Percentiles rank a stretch among this genome's conserved stretches.
Conservation (phyloP, 495 filamentous ascomycete species). For the Neurospora sp. region DNA sequence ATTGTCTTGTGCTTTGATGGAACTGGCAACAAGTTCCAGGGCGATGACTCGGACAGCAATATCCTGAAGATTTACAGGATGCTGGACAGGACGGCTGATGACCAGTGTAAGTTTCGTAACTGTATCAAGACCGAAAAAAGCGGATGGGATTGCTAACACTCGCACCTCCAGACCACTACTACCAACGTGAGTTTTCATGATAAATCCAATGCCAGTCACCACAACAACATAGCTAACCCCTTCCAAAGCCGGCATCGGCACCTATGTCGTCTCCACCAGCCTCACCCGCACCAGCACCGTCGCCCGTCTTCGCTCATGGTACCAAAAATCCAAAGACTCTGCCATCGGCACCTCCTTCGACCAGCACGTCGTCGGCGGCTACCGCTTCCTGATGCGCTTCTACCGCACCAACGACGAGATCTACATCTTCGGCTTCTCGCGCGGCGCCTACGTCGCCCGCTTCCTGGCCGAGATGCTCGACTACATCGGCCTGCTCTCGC, state of each 20-base stretch:
- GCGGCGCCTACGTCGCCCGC: slow-evolving; percentile 78
- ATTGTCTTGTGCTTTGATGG: slow-evolving; percentile 84
- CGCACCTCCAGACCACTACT: slow-evolving; percentile 47
- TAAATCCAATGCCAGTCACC: neutral
- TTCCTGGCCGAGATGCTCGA: slow-evolving; percentile 85
- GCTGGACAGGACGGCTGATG: slow-evolving; percentile 41
- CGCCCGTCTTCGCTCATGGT: slow-evolving; percentile 63
- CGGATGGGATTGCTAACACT: slow-evolving; percentile 1
- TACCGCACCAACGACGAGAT: slow-evolving; percentile 74
- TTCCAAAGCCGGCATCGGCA: slow-evolving; percentile 63
- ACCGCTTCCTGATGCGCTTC: slow-evolving; percentile 83
- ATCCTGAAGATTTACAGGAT: slow-evolving; percentile 79
- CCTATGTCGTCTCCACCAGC: slow-evolving; percentile 62
- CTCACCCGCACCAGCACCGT: slow-evolving; percentile 54
- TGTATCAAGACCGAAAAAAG: neutral
- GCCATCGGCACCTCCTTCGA: slow-evolving; percentile 78
- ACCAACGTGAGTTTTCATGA: slow-evolving; percentile 43
- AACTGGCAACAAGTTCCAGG: slow-evolving; percentile 78
- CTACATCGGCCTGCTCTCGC: slow-evolving; percentile 66
- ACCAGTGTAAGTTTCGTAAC: slow-evolving; percentile 35
- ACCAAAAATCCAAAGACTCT: slow-evolving; percentile 73
- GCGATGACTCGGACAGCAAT: slow-evolving; percentile 75
- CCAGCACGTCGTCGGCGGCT: slow-evolving; percentile 74
- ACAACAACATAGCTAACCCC: slow-evolving; percentile 21
- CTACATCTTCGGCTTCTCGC: slow-evolving; percentile 74